A percentile compares a stretch with the other conserved stretches of the same genome.
Conservation (phyloP, 148 eudicot species). For the Cornus suecica region DNA sequence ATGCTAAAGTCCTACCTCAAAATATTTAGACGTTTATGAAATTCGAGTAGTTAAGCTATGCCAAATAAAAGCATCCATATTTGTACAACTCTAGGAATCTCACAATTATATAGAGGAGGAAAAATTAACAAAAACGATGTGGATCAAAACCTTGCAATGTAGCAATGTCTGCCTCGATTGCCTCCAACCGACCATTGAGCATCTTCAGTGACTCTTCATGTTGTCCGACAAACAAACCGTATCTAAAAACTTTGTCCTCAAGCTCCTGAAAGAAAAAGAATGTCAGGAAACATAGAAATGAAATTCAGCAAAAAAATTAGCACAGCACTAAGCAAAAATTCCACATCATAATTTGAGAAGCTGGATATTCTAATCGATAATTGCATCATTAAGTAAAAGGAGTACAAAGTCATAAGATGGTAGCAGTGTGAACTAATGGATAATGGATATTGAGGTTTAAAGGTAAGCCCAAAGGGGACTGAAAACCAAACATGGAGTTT, state of each 20-base stretch:
- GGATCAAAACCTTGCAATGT: conserved; percentile 39
- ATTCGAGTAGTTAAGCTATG: not conserved
- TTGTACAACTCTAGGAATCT: not conserved
- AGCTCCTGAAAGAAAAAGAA: conserved; percentile 36
- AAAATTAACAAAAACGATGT: not conserved
- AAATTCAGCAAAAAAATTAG: not conserved
- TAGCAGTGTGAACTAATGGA: not conserved
- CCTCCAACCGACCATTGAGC: conserved; percentile 4
- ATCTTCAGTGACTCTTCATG: conserved; percentile 21
- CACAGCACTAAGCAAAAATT: not conserved
- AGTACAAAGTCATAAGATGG: not conserved
- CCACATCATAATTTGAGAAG: not conserved
- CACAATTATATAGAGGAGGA: not conserved
- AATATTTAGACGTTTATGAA: not conserved
- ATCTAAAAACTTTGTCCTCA: conserved; percentile 19
- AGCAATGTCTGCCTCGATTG: conserved; percentile 21
- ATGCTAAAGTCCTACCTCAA: not conserved
- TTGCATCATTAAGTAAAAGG: not conserved
- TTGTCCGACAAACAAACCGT: conserved; percentile 13
- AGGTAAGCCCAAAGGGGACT: not conserved
- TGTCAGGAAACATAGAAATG: not conserved
- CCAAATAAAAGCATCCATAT: not conserved
- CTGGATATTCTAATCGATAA: not conserved
- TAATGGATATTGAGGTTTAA: not conserved
- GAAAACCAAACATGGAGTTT: not conserved